Conservation (phyloP, 176 grass and related monocot species). For the Triticum urartu region DNA sequence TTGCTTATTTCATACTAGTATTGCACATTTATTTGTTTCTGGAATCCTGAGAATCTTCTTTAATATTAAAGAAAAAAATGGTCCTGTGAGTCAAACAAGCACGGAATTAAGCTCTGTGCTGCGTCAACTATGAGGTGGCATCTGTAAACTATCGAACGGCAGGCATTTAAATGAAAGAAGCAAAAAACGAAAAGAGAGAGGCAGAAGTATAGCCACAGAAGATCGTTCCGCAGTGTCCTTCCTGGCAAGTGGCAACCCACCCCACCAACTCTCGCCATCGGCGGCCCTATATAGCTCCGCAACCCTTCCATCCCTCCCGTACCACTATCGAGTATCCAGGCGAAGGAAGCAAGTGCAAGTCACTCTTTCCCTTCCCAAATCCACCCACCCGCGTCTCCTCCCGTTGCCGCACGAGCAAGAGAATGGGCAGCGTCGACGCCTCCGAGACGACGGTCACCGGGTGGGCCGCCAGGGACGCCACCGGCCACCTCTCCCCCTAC, state of each 20-base stretch:
- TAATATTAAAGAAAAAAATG: too few relatives aligned
- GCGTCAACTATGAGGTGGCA: too few relatives aligned
- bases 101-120: background rate
- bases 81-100: background rate
- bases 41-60: too few relatives aligned
- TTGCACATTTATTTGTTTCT: too few relatives aligned
- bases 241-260: background rate
- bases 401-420: background rate
- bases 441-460: constrained; percentile 60
- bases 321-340: background rate
- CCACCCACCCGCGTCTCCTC: background rate
- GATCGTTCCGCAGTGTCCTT: background rate
- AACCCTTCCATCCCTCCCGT: background rate
- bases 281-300: background rate
- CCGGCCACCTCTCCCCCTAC: constrained; percentile 81
- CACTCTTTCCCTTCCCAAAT: background rate
- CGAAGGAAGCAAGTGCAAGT: background rate
- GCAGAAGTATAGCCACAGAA: background rate
- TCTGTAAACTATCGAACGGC: background rate
- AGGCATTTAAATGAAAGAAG: too few relatives aligned
- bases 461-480: constrained; percentile 81
- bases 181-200: too few relatives aligned
- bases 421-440: constrained; percentile 69
- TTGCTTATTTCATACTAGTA: too few relatives aligned
- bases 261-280: background rate